Evolutionary conservation across 768 basidiomycete genomes (phyloP).

Genomic region (Asterophora lycoperdoides): DNA sequence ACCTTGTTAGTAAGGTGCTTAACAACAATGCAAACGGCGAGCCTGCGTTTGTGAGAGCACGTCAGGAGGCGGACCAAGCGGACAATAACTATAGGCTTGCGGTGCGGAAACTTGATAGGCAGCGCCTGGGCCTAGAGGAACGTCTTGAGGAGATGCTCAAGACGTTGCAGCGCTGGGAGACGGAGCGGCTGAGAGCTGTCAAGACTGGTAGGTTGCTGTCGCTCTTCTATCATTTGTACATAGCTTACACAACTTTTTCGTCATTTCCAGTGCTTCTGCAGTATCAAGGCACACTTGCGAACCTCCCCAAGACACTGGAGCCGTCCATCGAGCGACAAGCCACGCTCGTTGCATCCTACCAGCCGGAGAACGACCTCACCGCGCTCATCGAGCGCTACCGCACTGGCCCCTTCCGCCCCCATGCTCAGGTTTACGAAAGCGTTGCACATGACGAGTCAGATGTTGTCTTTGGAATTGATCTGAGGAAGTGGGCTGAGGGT

Average conservation of each 20-base stretch:
- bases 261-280: conserved; percentile 63
- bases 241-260: background rate
- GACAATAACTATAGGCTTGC: conserved; percentile 76
- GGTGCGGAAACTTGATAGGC: conserved; percentile 79
- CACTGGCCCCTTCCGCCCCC: conserved; percentile 89
- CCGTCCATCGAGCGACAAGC: conserved; percentile 64
- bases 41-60: conserved; percentile 63
- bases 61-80: conserved; percentile 77
- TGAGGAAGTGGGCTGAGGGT: conserved; percentile 87
- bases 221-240: background rate
- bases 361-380: conserved; percentile 82
- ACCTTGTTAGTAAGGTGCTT: conserved; percentile 69
- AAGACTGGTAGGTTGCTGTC: conserved; percentile 65
- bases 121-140: conserved; percentile 83
- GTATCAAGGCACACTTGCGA: conserved; percentile 77
- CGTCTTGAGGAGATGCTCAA: conserved; percentile 80
- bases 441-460: conserved; percentile 80
- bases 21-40: conserved; percentile 48
- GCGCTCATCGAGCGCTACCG: conserved; percentile 91
- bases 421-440: conserved; percentile 81
- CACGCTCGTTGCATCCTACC: conserved; percentile 76
- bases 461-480: conserved; percentile 87
- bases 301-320: conserved; percentile 64
- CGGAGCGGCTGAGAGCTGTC: conserved; percentile 75
- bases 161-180: conserved; percentile 79